Evolutionary conservation across 1,284 basidiomycete genomes (phyloP).

Genomic region (Pterula multifida): DNA sequence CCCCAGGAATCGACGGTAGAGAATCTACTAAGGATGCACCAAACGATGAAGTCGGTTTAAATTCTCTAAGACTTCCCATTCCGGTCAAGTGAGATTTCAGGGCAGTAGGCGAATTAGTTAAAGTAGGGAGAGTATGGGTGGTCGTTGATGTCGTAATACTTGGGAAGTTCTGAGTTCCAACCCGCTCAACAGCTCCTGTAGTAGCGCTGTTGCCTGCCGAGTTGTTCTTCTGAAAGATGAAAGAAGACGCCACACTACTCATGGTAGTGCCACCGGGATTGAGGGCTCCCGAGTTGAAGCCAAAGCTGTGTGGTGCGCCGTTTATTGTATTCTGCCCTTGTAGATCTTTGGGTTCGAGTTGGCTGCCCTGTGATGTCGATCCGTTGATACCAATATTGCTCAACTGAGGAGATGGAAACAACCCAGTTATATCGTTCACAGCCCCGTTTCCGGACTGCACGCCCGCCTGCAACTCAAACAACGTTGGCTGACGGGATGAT

Average conservation of each 20-base stretch:
- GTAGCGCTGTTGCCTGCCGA: conserved; percentile 9
- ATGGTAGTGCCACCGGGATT: conserved; percentile 39
- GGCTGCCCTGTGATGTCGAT: conserved; percentile 5
- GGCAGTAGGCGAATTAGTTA: conserved; percentile 19
- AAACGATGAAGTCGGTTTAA: conserved; percentile 87
- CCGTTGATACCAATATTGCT: conserved; percentile 16
- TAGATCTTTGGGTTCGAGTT: background rate
- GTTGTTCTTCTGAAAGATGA: conserved; percentile 52
- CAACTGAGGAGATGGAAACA: background rate
- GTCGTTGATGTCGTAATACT: background rate
- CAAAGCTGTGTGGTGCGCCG: conserved; percentile 19
- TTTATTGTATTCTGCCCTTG: background rate
- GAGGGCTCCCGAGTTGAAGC: conserved; percentile 27
- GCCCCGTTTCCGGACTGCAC: background rate
- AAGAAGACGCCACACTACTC: conserved; percentile 59
- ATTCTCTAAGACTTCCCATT: conserved; percentile 73
- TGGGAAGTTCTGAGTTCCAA: background rate
- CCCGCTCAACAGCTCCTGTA: background rate
- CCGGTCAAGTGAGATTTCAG: conserved; percentile 75
- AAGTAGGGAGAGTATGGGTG: conserved; percentile 11
- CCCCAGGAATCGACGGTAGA: conserved; percentile 60
- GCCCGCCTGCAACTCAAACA: conserved; percentile 54
- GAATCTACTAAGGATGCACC: conserved; percentile 73
- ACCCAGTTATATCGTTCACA: background rate
- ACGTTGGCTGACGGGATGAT: conserved; percentile 57